phyloP scores from a whole-genome alignment of 1,284 basidiomycete species.

The Trametes pubescens region DNA sequence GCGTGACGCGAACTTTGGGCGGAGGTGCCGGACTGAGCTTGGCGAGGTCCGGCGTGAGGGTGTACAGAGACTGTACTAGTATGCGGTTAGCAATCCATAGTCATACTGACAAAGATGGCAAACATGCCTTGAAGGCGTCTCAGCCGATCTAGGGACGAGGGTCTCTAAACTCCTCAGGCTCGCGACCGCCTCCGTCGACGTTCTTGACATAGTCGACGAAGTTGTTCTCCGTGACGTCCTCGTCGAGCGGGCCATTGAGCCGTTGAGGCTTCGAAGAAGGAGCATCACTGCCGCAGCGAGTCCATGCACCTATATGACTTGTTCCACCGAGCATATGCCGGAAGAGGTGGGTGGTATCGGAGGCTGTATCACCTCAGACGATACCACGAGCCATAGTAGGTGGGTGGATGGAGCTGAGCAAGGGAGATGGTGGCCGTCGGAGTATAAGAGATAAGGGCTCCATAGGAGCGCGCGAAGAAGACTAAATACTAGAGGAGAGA shows the following conservation, averaged over 20 bases:
- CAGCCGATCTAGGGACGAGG: not conserved
- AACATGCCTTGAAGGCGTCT: not conserved
- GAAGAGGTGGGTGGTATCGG: not conserved
- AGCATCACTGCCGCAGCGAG: not conserved
- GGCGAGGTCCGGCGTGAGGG: not conserved
- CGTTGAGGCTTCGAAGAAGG: constrained; percentile 2
- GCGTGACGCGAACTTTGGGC: no score
- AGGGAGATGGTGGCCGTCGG: not conserved
- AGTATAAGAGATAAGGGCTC: not conserved
- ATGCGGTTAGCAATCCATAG: not conserved
- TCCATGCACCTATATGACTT: not conserved
- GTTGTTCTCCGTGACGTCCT: not conserved
- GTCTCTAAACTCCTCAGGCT: not conserved
- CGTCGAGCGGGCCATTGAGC: constrained; percentile 15
- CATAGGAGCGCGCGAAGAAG: not conserved
- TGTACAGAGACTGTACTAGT: not conserved
- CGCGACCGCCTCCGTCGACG: not conserved
- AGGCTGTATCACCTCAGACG: constrained; percentile 4
- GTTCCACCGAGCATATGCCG: not conserved
- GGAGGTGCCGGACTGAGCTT: not conserved
- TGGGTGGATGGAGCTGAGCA: not conserved
- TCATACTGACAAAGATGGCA: not conserved
- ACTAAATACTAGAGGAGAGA: not conserved
- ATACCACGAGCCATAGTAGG: not conserved
- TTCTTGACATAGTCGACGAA: constrained; percentile 5